Evolutionary conservation across 495 filamentous ascomycete species (phyloP), one percentile per base, ranked within the genome.

Genomic region (Pyrenula massariospora): DNA sequence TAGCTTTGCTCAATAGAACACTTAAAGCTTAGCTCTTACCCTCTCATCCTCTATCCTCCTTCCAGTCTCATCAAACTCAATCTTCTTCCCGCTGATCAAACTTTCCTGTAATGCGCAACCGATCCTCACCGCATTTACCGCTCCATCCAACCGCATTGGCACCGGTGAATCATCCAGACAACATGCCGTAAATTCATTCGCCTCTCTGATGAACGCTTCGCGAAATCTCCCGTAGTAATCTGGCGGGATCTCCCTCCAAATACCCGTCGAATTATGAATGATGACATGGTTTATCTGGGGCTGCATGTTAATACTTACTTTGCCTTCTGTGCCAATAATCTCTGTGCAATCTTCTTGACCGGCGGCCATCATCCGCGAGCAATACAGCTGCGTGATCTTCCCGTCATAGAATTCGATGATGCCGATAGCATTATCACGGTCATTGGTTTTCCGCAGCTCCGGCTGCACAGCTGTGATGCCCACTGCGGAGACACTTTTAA

Each of bases 41-140:
- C 55, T 59, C 3, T 60, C 47, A 52, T 12, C 56, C 57, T 58
- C 57, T 55, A 68, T 47, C 48, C 58, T 53, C 60, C 61, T 56
- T 12, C 69, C 70, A 53, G 49, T 61, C 65, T 68, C 68, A 60
- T 66, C 56, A 24, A 71, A 74, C 25, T 62, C 59, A 54, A 72
- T 66, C 60, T 65, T 62, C 63, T 72, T 63, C 2, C 70, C 69
- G 2, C 63, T 64, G 50, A 69, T 57, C 57, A 74, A 55, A 3
- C 66, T 62, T 55, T 69, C 61, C 62, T 74, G 70, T 60, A 72
- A 58, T 1, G 65, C 70, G 42, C 63, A 60, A 1, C 65, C 72
- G 59, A 74, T 71, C 51, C 59, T 56, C 55, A 72, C 57, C 24
- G 59, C 66, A 56, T 62, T 70, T 2, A 71, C 56, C 11, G 61